Evolutionary conservation across 2,329 filamentous ascomycete species (phyloP), one percentile per base, ranked within the genome.

Genomic region (Xylariaceae sp.): DNA sequence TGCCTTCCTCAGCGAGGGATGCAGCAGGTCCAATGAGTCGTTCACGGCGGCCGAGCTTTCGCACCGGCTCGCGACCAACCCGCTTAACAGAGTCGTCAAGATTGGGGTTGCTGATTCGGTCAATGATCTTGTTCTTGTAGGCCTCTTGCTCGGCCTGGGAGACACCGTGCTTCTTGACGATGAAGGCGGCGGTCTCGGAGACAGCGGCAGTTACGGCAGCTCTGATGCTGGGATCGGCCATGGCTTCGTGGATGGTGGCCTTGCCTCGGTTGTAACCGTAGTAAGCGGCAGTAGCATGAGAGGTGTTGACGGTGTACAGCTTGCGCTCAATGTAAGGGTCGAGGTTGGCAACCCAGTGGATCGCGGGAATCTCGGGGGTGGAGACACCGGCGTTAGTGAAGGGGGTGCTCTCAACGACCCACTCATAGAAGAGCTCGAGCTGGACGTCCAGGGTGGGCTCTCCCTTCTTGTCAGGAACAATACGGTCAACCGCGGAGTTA

Each of bases 401-500:
- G 1, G 93, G 93, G 50, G 85, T 88, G 73, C 85, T 80, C 73
- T 99, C 94, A 55, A 99, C 92, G 45, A 94, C 93, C 94, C 94
- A 99, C 80, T 99, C 94, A 79, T 90, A 97, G 82, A 97, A 99
- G 78, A 94, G 94, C 82, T 99, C 94, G 52, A 99, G 92, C 71
- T 88, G 92, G 66, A 99, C 94, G 71, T 97, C 87, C 50, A 99
- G 83, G 58, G 92, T 92, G 23, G 88, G 84, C 68, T 90, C 79
- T 54, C 85, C 78, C 62, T 91, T 87, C 78, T 97, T 94, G 49
- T 91, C 90, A 11, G 94, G 94, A 23, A 97, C 94, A 73, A 99
- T 99, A 62, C 94, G 90, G 81, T 99, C 94, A 73, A 99, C 97
- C 68, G 94, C 94, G 63, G 91, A 96, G 81, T 99, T 99, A 78